Base-by-base conservation (phyloP, 306 rosid genomes). In the Dalbergia cochinchinensis region DNA sequence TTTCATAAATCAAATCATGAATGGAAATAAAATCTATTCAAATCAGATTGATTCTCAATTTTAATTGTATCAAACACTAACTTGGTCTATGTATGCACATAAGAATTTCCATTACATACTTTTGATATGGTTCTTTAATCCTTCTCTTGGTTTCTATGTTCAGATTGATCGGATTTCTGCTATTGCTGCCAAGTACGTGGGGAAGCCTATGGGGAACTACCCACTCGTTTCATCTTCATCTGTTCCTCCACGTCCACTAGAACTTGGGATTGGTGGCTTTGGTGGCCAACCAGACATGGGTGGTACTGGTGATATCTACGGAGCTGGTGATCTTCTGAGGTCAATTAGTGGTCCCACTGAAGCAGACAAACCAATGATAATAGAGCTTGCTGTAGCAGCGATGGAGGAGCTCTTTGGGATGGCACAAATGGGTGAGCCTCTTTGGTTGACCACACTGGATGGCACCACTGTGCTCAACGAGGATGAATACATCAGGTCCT, bases 391-490 rank as follows among this genome's bases (percentile, higher is more conserved):
- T 2, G 98, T 96, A 71, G 91, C 96, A 7, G 98, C 99, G 1
- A 96, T 96, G 97, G 98, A 96, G 76, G 99, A 96, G 41, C 90
- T 96, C 0, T 71, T 87, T 42, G 88, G 90, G 83, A 93, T 96
- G 98, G 96, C 99, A 0, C 99, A 96, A 55, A 82, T 91, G 89
- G 93, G 92, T 0, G 99, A 96, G 26, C 99, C 99, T 11, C 87
- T 96, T 16, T 96, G 99, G 99, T 79, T 96, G 83, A 86, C 89
- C 3, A 85, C 87, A 48, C 85, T 91, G 0, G 98, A 93, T 76
- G 98, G 97, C 6, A 54, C 85, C 37, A 58, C 84, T 8, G 77
- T 90, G 51, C 89, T 96, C 3, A 90, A 90, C 10, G 99, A 96
- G 22, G 98, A 93, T 10, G 99, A 96, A 69, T 96, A 96, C 45